phyloP scores from a whole-genome alignment of 371 early-diverging fungal species.

The Rhizopus sp. region DNA sequence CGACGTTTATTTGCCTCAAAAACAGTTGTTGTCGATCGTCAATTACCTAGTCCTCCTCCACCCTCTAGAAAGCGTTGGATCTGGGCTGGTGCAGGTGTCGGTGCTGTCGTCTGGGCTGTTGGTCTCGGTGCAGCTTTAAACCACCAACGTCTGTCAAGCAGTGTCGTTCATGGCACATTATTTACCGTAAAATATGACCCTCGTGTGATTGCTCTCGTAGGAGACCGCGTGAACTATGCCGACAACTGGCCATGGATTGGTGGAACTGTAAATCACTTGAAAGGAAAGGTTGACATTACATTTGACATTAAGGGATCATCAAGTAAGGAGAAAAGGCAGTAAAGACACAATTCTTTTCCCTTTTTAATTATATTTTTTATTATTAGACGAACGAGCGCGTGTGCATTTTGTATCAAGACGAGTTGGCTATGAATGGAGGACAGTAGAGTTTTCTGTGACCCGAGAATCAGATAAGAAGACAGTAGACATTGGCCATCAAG shows the following conservation, averaged over 20 bases:
- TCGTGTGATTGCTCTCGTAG: conserved; percentile 56
- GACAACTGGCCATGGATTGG: conserved; percentile 69
- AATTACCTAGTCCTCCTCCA: conserved; percentile 37
- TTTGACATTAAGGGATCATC: conserved; percentile 59
- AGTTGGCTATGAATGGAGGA: conserved; percentile 39
- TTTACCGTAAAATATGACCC: conserved; percentile 67
- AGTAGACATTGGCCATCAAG: conserved; percentile 39
- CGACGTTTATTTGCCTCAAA: conserved; percentile 18
- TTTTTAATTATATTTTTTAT: not conserved
- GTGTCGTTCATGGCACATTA: conserved; percentile 63
- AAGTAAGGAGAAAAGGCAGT: conserved; percentile 34
- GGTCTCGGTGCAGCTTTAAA: conserved; percentile 63
- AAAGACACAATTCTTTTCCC: not conserved
- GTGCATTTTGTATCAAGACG: conserved; percentile 47
- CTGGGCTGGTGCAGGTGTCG: conserved; percentile 52
- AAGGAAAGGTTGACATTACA: conserved; percentile 63
- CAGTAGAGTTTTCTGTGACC: conserved; percentile 39
- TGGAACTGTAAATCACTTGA: conserved; percentile 69
- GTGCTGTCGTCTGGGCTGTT: conserved; percentile 61
- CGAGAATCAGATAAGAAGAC: conserved; percentile 35
- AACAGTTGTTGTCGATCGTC: conserved; percentile 43
- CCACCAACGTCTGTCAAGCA: conserved; percentile 65
- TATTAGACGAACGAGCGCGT: conserved; percentile 40
- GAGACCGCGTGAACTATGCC: conserved; percentile 62
- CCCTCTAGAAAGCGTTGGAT: conserved; percentile 43